Evolutionary conservation across 1,284 basidiomycete species (phyloP).

Genomic region (Malassezia furfur): DNA sequence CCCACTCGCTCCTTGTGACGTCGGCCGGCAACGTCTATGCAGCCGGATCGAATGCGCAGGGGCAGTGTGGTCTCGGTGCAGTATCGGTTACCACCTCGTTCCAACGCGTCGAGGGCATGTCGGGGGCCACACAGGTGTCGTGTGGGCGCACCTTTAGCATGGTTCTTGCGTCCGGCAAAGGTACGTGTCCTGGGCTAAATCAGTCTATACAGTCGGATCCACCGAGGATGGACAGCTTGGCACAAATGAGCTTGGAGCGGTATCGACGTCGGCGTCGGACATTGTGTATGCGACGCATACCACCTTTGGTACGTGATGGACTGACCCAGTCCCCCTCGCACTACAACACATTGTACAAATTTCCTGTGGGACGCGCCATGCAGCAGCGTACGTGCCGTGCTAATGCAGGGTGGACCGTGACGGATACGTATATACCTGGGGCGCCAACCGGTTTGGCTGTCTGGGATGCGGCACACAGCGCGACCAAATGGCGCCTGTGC

Average conservation of each 20-base stretch:
- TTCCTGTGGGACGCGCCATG: slow-evolving; percentile 76
- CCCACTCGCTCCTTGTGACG: slow-evolving; percentile 72
- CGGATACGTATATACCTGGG: slow-evolving; percentile 66
- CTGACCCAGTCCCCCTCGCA: neutral
- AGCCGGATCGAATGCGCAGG: slow-evolving; percentile 70
- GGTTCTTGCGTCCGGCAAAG: slow-evolving; percentile 67
- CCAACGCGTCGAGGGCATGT: slow-evolving; percentile 52
- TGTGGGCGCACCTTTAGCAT: slow-evolving; percentile 76
- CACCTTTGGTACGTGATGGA: too few relatives aligned
- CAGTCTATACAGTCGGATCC: slow-evolving; percentile 75
- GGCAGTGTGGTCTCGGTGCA: slow-evolving; percentile 53
- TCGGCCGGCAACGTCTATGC: slow-evolving; percentile 73
- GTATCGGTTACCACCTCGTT: slow-evolving; percentile 44
- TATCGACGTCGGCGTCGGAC: neutral
- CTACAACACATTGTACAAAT: slow-evolving; percentile 64
- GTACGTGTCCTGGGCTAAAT: slow-evolving; percentile 9
- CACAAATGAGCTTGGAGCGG: slow-evolving; percentile 56
- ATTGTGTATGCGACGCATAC: neutral
- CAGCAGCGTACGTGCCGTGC: slow-evolving; percentile 60
- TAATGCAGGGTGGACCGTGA: slow-evolving; percentile 52
- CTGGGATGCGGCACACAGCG: slow-evolving; percentile 64
- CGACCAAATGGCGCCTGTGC: slow-evolving; percentile 53
- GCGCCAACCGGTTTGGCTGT: slow-evolving; percentile 49
- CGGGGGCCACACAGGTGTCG: slow-evolving; percentile 62
- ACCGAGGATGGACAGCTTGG: slow-evolving; percentile 88